phyloP scores from a whole-genome alignment of 1,284 basidiomycete species.

The Cystobasidium pallidum region DNA sequence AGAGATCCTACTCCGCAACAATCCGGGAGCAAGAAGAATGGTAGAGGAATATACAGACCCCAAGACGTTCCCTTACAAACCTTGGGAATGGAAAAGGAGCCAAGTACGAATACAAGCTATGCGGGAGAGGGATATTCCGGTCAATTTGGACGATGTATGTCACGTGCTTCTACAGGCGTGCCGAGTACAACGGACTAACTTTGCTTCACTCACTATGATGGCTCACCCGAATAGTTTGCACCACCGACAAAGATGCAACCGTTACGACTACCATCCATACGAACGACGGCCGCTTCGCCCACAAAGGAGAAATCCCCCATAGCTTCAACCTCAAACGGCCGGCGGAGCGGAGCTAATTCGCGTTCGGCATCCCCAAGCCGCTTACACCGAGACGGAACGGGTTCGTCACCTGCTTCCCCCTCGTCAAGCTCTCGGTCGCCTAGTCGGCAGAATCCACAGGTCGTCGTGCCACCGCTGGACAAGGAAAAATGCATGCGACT shows the following conservation, averaged over 20 bases:
- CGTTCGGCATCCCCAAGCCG: constrained; percentile 24
- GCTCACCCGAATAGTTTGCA: background rate
- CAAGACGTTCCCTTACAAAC: constrained; percentile 15
- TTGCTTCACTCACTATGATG: background rate
- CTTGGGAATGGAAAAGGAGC: constrained; percentile 37
- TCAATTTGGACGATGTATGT: constrained; percentile 43
- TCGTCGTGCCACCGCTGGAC: constrained; percentile 29
- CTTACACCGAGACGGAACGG: background rate
- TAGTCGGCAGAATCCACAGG: background rate
- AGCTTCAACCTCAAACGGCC: background rate
- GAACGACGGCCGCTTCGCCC: constrained; percentile 35
- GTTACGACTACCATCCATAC: constrained; percentile 34
- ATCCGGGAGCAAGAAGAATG: background rate
- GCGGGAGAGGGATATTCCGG: constrained; percentile 23
- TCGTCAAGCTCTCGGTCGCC: constrained; percentile 17
- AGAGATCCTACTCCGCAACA: constrained; percentile 24
- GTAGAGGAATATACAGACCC: constrained; percentile 1
- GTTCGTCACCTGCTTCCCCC: constrained; percentile 10
- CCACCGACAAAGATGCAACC: constrained; percentile 31
- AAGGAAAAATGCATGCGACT: constrained; percentile 11
- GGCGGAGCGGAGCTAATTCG: constrained; percentile 19
- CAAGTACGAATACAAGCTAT: constrained; percentile 10
- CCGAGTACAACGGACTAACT: too few relatives aligned
- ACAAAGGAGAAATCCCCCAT: background rate
- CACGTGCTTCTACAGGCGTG: background rate